phyloP scores from a whole-genome alignment of 176 grass and related monocot genomes.

The Phoenix dactylifera region DNA sequence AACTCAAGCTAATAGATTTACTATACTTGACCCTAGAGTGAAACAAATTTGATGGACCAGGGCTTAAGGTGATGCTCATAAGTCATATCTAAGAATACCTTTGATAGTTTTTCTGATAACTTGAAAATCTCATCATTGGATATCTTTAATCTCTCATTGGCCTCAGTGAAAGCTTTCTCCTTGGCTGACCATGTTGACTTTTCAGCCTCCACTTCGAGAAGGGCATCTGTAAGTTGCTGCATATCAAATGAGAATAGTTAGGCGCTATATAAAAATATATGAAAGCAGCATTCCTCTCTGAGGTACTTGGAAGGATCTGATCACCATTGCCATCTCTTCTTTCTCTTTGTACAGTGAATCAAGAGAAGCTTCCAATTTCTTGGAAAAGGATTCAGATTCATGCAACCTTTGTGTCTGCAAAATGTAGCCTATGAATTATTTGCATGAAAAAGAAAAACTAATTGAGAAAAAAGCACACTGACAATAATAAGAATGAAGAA shows the following conservation, averaged over 20 bases:
- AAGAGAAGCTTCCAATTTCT: constrained; percentile 43
- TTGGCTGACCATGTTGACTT: constrained; percentile 51
- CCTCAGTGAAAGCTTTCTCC: constrained; percentile 47
- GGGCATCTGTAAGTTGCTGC: constrained; percentile 86
- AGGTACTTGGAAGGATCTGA: constrained; percentile 10
- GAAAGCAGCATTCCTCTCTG: not conserved
- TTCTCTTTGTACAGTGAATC: constrained; percentile 58
- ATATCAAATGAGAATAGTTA: not conserved
- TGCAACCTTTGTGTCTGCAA: constrained; percentile 44
- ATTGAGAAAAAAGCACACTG: not conserved
- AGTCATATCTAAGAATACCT: constrained; percentile 52
- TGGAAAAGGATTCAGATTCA: constrained; percentile 40
- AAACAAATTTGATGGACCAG: no score
- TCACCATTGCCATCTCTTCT: constrained; percentile 81
- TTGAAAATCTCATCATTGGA: constrained; percentile 40
- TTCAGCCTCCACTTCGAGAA: constrained; percentile 78
- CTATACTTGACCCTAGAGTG: no score
- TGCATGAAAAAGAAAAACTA: not conserved
- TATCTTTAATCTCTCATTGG: constrained; percentile 37
- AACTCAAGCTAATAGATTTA: no score
- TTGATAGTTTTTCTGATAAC: constrained; percentile 56
- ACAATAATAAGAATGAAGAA: no score
- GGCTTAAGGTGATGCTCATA: not conserved
- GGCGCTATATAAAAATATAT: no score
- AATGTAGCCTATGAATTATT: not conserved